Base-by-base conservation (phyloP, 2,329 filamentous ascomycete species). In the Fusarium coffeatum region DNA sequence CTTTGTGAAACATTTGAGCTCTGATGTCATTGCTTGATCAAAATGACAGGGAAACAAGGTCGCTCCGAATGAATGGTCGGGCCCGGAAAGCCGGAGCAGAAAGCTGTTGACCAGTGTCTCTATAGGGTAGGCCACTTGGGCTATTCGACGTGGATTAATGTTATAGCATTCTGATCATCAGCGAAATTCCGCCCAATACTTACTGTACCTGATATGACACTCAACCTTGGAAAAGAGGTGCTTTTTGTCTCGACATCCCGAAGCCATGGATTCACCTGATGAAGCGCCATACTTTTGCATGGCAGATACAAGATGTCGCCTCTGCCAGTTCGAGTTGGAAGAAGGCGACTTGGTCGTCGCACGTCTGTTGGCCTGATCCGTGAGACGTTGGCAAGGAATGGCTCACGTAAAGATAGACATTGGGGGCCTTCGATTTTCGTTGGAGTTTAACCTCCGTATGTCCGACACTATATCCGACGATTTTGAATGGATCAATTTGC, bases 11-110 rank as follows among this genome's bases (percentile, higher is more conserved):
- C 48, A 45, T n/a, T 30, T 28, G 5, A n/a, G 28, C 32, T 40
- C 67, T 70, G 68, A 70, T 70, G 68, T 70, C 68, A 70, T 70
- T 40, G 37, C 30, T 32, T 34, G 27, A 18, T 40, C 12, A 27
- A 32, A 32, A 59, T 16, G 57, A 71, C 63, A 71, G 45, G 58
- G 67, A 61, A 61, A 58, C 53, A 15, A 27, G 40, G n/a, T 12
- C 34, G 15, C 40, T 22, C 16, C 22, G 25, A 11, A 25, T 11
- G 20, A 23, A 34, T 42, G n/a, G 45, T 16, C 28, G 27, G 27
- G 27, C 25, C 50, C 57, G 27, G 40, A 56, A 55, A 59, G 42
- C 42, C 28, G 43, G 45, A 34, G 41, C 49, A 40, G 18, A 43
- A 45, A 37, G 23, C 42, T 41, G 54, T 60, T 46, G 6, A 23